Evolutionary conservation across 2,329 filamentous ascomycete species (phyloP), one percentile per base, ranked within the genome.

Genomic region (Penicillium expansum): DNA sequence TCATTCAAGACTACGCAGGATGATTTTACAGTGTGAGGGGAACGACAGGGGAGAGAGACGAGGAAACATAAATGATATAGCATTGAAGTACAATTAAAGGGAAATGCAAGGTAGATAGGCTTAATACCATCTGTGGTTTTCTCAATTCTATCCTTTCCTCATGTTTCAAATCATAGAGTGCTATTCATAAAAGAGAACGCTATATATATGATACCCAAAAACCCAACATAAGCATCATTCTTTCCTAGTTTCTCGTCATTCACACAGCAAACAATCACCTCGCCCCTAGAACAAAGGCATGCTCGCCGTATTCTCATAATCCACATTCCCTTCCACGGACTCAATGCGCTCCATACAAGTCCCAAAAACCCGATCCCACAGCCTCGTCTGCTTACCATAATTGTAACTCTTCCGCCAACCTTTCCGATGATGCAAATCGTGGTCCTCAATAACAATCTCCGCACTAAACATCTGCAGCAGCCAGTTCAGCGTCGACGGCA

Each of bases 371-470:
- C 63, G 61, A 58, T 76, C 74, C 74, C 74, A 76, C 22, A 76
- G 55, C 9, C 70, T 55, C 3, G 64, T 67, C 57, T 67, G 73
- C 59, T 76, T 75, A 27, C 74, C 73, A 58, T 76, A 76, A 51
- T 66, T 67, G 43, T 64, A 53, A 38, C 72, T 75, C 67, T 73
- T 73, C 47, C 68, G 64, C 72, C 72, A 76, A 2, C 74, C 74
- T 63, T 73, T 71, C 11, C 74, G 70, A 53, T 76, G 74, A 55
- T 76, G 74, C 42, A 76, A 57, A 58, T 76, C 74, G 60, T 76
- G 74, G 41, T 80, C 77, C 59, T 80, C 77, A 47, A 78, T 74
- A 3, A 76, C 67, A n/a, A 78, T 68, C 20, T 80, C 76, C 27
- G 66, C 63, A 29, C 70, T 65, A 14, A 77, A 59, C 18, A 66